phyloP scores from a whole-genome alignment of 2,329 filamentous ascomycete species.

The Byssothecium circinans region DNA sequence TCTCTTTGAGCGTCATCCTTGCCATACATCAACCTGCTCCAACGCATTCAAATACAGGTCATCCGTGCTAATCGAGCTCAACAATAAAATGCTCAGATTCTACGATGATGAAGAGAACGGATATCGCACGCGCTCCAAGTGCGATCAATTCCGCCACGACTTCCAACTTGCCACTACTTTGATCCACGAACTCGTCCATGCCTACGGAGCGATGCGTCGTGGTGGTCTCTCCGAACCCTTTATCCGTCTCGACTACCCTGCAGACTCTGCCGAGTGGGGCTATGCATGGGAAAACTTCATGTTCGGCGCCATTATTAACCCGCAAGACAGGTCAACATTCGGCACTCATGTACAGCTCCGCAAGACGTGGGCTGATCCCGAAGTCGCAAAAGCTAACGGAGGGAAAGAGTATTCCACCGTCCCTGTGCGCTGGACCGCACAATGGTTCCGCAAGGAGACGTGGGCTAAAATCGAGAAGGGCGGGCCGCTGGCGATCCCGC shows the following conservation, averaged over 20 bases:
- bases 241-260: constrained; percentile 25
- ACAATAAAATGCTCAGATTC: constrained; percentile 20
- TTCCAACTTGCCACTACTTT: constrained; percentile 36
- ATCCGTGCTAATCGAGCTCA: constrained; percentile 26
- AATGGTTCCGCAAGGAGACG: constrained; percentile 41
- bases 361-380: constrained; percentile 30
- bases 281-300: constrained; percentile 43
- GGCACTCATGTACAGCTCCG: constrained; percentile 30
- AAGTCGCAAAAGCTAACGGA: constrained; percentile 12
- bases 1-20: constrained; percentile 1
- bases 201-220: constrained; percentile 36
- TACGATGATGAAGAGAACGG: constrained; percentile 19
- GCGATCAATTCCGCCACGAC: constrained; percentile 38
- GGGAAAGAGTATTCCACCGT: constrained; percentile 37
- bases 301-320: constrained; percentile 39
- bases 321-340: constrained; percentile 20
- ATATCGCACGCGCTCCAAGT: constrained; percentile 24
- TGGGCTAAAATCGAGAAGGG: constrained; percentile 28
- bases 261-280: constrained; percentile 30
- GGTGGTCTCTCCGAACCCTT: constrained; percentile 31
- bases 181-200: constrained; percentile 40
- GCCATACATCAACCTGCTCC: constrained; percentile 13
- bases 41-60: constrained; percentile 15
- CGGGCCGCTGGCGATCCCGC: constrained; percentile 23
- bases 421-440: constrained; percentile 37